Evolutionary conservation across 805 yeast genomes (phyloP).

Genomic region (Candida insectorum): DNA sequence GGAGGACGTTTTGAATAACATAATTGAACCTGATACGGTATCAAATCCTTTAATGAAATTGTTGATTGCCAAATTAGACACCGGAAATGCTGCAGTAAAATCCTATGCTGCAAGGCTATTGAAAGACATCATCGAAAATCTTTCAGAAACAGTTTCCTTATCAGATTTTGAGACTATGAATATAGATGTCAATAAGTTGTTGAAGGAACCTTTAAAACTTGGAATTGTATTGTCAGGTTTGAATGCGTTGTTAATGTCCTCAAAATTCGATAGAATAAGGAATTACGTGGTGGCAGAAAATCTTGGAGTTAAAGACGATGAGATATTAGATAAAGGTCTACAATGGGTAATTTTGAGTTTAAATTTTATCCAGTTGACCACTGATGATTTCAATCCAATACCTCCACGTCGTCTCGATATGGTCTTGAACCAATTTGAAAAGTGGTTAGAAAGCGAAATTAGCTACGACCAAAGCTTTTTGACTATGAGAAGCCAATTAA

Average conservation of each 20-base stretch:
- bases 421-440: conserved; percentile 50
- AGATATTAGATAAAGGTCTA: conserved; percentile 43
- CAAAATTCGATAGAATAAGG: conserved; percentile 49
- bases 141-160: conserved; percentile 14
- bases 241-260: conserved; percentile 30
- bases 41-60: too few relatives aligned
- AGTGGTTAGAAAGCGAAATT: conserved; percentile 61
- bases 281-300: conserved; percentile 64
- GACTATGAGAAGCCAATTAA: conserved; percentile 47
- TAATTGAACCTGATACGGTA: too few relatives aligned
- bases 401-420: conserved; percentile 64
- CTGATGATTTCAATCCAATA: conserved; percentile 34
- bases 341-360: conserved; percentile 46
- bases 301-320: conserved; percentile 46
- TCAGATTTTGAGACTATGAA: conserved; percentile 20
- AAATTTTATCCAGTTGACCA: conserved; percentile 33
- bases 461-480: conserved; percentile 57
- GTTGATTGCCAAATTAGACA: too few relatives aligned
- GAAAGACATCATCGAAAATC: conserved; percentile 10
- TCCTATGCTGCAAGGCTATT: conserved; percentile 19
- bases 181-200: conserved; percentile 27
- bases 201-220: conserved; percentile 27
- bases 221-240: conserved; percentile 30
- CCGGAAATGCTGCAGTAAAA: too few relatives aligned
- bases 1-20: too few relatives aligned